These are phyloP conservation scores for Microbotryomycetes sp. DNA, from an alignment of 1,284 basidiomycete genomes.

Conservation along the genomic window DNA sequence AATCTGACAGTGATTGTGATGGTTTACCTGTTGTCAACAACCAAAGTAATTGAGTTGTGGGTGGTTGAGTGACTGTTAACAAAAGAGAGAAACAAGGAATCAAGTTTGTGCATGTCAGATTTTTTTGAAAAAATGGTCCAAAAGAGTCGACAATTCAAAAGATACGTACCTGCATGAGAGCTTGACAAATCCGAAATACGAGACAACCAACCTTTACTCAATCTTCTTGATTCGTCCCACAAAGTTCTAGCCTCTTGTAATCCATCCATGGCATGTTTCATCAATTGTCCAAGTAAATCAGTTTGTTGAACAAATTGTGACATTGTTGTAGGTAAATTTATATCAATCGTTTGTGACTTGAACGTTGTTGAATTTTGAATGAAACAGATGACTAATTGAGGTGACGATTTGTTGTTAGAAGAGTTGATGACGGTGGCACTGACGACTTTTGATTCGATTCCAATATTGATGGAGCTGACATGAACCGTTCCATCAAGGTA, in stretches of 20 bases:
- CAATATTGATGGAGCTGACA: conserved; percentile 9
- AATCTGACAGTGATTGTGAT: conserved; percentile 18
- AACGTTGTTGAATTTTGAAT: too few species aligned
- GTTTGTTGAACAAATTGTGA: neutral
- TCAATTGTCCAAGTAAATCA: neutral
- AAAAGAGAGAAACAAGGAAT: neutral
- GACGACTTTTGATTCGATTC: neutral
- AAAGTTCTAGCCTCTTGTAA: conserved; percentile 17
- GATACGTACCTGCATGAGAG: conserved; percentile 17
- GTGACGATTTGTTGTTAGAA: neutral
- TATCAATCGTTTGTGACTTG: too few species aligned
- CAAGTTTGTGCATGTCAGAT: neutral
- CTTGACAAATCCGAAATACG: conserved; percentile 15
- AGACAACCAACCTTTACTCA: conserved; percentile 29
- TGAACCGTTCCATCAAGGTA: conserved; percentile 19
- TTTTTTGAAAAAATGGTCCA: too few species aligned
- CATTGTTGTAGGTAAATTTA: neutral
- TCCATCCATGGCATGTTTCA: conserved; percentile 22
- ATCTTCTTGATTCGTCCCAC: conserved; percentile 28
- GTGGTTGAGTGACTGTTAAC: conserved; percentile 7
- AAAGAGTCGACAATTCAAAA: neutral
- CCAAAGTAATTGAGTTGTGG: conserved; percentile 14
- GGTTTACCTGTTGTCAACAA: conserved; percentile 26
- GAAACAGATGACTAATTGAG: neutral
- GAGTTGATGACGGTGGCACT: neutral